These are phyloP conservation scores for Borealophlyctis nickersoniae DNA, from an alignment of 192 early-diverging fungal species.

Conservation along the genomic window DNA sequence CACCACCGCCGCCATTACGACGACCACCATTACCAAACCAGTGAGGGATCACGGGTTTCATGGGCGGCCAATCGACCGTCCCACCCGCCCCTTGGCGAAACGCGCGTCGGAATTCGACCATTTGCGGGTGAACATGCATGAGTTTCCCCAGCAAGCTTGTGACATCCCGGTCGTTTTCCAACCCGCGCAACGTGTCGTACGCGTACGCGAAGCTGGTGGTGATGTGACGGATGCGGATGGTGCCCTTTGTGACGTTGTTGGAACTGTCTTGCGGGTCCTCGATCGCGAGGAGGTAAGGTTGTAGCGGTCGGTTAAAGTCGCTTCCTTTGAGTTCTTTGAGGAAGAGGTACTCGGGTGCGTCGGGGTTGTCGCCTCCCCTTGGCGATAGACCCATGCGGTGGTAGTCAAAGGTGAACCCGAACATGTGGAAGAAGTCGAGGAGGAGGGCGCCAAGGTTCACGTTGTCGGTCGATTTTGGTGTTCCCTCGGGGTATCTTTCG, in stretches of 20 bases:
- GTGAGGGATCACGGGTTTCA: too few relatives aligned
- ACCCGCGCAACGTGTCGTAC: not conserved
- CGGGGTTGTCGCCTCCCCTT: not conserved
- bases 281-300: not conserved
- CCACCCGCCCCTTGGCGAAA: not conserved
- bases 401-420: slow-evolving; percentile 4
- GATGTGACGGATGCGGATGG: not conserved
- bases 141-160: not conserved
- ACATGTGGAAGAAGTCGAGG: slow-evolving; percentile 19
- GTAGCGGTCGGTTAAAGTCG: not conserved
- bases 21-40: too few relatives aligned
- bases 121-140: not conserved
- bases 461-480: too few relatives aligned
- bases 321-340: not conserved
- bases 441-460: slow-evolving; percentile 10
- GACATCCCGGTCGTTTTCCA: not conserved
- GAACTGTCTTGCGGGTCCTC: not conserved
- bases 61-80: not conserved
- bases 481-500: too few relatives aligned
- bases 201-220: not conserved
- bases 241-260: not conserved
- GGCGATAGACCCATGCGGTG: not conserved
- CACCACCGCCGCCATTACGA: too few relatives aligned
- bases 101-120: not conserved
- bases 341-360: not conserved